Evolutionary conservation across 2,329 filamentous ascomycete species (phyloP).

Genomic region (Sporothrix sp.): DNA sequence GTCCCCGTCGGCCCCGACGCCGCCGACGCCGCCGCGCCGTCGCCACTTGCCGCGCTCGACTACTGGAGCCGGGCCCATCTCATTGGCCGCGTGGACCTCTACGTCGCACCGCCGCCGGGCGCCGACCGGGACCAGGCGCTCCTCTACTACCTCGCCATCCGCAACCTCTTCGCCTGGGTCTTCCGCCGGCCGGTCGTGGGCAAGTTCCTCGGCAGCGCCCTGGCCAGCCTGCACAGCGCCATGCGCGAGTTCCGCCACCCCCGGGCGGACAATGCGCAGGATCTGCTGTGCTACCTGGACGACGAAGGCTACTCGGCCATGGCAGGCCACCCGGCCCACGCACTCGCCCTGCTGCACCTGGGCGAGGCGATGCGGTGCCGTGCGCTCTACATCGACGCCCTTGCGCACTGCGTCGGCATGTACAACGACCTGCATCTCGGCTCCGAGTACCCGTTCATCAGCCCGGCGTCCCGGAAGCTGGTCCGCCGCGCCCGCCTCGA

Average conservation of each 20-base stretch:
- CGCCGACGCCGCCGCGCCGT: constrained; percentile 19
- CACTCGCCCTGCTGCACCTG: constrained; percentile 56
- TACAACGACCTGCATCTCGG: constrained; percentile 46
- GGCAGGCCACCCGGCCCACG: constrained; percentile 55
- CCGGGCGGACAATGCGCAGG: constrained; percentile 46
- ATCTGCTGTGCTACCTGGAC: constrained; percentile 56
- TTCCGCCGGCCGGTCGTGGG: constrained; percentile 58
- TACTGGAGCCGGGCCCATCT: constrained; percentile 15
- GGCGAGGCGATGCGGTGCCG: constrained; percentile 55
- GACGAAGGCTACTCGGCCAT: constrained; percentile 61
- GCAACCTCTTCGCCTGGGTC: constrained; percentile 69
- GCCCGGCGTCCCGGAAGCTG: constrained; percentile 49
- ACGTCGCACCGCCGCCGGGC: constrained; percentile 54
- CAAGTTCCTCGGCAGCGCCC: constrained; percentile 50
- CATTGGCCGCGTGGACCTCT: constrained; percentile 44
- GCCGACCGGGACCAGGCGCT: constrained; percentile 45
- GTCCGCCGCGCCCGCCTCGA: constrained; percentile 54
- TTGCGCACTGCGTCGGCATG: constrained; percentile 74
- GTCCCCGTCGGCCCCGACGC: constrained; percentile 6
- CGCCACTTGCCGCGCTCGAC: constrained; percentile 17
- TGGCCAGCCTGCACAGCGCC: constrained; percentile 55
- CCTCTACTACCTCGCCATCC: constrained; percentile 55
- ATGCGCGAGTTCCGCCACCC: constrained; percentile 51
- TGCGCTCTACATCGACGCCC: constrained; percentile 62
- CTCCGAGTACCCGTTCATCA: constrained; percentile 50